These are phyloP conservation scores for Aspergillus sclerotiicarbonarius DNA, from an alignment of 495 filamentous ascomycete species.

Conservation along the genomic window DNA sequence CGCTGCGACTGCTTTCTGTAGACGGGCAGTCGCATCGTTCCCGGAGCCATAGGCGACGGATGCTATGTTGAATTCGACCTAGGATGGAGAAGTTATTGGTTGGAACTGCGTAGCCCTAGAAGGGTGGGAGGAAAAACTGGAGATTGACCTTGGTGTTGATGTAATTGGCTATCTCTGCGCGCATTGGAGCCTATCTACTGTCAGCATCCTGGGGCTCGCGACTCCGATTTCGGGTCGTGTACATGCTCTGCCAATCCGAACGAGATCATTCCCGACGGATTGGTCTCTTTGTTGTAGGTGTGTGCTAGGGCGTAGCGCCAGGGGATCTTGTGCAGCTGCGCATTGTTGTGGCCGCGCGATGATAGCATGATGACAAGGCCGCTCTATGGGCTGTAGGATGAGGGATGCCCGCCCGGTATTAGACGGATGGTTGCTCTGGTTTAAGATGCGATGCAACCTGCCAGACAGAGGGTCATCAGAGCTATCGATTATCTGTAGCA, in stretches of 20 bases:
- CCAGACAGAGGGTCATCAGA: background rate
- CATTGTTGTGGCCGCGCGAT: slow-evolving; percentile 27
- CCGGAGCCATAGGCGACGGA: slow-evolving; percentile 33
- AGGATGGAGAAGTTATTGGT: background rate
- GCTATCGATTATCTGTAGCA: no score
- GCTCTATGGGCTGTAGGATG: background rate
- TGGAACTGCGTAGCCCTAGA: background rate
- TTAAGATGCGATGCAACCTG: no score
- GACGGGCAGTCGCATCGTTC: slow-evolving; percentile 18
- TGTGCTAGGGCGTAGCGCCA: slow-evolving; percentile 31
- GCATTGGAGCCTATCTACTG: slow-evolving; percentile 26
- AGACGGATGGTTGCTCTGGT: no score
- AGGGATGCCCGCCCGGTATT: no score
- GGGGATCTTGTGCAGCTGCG: slow-evolving; percentile 21
- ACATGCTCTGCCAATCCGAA: slow-evolving; percentile 39
- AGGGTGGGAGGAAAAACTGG: background rate
- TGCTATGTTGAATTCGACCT: slow-evolving; percentile 29
- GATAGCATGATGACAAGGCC: slow-evolving; percentile 27
- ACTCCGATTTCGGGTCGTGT: background rate
- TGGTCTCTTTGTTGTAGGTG: slow-evolving; percentile 30
- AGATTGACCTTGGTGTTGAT: slow-evolving; percentile 31
- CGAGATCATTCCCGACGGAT: slow-evolving; percentile 32
- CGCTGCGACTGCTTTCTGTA: slow-evolving; percentile 30
- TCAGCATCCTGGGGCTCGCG: background rate
- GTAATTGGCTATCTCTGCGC: slow-evolving; percentile 29